Evolutionary conservation across 768 basidiomycete genomes (phyloP).

Genomic region (Xerocomellus dryophilus): DNA sequence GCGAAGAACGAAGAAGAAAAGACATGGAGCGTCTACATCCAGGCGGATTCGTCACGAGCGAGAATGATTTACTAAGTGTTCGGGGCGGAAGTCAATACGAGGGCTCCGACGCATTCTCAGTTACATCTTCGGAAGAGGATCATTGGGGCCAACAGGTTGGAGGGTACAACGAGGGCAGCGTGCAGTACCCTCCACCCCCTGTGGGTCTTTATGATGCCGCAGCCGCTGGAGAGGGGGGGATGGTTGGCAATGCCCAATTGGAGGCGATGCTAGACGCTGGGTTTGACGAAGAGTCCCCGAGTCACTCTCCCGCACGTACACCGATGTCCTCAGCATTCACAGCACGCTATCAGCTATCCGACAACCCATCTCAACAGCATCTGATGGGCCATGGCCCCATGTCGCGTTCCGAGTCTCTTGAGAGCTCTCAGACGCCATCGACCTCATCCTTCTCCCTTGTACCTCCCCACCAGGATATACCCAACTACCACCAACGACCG

Average conservation of each 20-base stretch:
- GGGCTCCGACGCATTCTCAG: constrained; percentile 76
- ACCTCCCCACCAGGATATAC: constrained; percentile 25
- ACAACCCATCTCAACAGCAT: constrained; percentile 42
- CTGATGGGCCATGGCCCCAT: constrained; percentile 51
- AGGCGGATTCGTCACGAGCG: constrained; percentile 58
- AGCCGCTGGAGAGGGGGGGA: constrained; percentile 24
- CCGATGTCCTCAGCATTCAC: constrained; percentile 34
- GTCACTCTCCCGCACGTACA: constrained; percentile 44
- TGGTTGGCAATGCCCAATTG: constrained; percentile 71
- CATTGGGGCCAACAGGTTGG: constrained; percentile 96
- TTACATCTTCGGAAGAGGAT: constrained; percentile 89
- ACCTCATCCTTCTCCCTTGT: constrained; percentile 34
- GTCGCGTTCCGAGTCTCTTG: constrained; percentile 45
- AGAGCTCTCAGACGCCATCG: constrained; percentile 24
- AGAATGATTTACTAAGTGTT: constrained; percentile 61
- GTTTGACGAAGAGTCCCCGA: constrained; percentile 63
- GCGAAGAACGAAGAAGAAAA: constrained; percentile 77
- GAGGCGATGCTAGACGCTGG: constrained; percentile 92
- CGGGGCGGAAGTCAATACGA: constrained; percentile 63
- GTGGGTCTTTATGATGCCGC: constrained; percentile 57
- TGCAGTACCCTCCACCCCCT: constrained; percentile 81
- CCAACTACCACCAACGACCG: constrained; percentile 38
- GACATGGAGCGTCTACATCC: constrained; percentile 82
- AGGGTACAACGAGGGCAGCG: constrained; percentile 85
- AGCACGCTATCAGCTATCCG: constrained; percentile 62